Conservation (phyloP, 345 rosid species). For the Mangifera indica region DNA sequence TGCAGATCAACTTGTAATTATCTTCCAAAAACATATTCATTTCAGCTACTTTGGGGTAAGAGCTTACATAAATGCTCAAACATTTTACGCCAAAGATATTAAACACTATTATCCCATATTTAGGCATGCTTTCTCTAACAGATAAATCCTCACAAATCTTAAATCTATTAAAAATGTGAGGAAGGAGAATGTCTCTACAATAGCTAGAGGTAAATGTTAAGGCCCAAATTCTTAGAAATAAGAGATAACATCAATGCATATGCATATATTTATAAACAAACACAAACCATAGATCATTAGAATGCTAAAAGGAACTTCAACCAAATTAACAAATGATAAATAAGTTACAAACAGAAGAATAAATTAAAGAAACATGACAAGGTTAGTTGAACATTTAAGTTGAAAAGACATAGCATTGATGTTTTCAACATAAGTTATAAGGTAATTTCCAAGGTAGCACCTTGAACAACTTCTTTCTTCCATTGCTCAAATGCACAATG, state of each 20-base stretch:
- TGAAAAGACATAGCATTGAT: background rate
- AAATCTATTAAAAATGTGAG: too few relatives aligned
- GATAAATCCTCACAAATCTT: background rate
- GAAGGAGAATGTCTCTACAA: background rate
- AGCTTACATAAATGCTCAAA: background rate
- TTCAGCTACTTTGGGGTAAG: too few relatives aligned
- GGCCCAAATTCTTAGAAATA: background rate
- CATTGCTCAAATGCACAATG: slow-evolving; percentile 79
- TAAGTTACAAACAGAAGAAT: background rate
- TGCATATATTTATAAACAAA: too few relatives aligned
- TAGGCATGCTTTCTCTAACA: background rate
- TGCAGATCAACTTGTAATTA: background rate
- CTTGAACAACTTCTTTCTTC: slow-evolving; percentile 61
- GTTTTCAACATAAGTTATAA: slow-evolving; percentile 19
- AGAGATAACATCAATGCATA: background rate
- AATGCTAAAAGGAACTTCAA: background rate
- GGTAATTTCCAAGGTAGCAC: slow-evolving; percentile 44
- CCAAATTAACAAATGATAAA: background rate
- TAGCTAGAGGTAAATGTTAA: background rate
- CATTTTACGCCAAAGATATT: background rate
- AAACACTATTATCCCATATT: too few relatives aligned
- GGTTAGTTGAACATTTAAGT: background rate
- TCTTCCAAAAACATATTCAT: background rate
- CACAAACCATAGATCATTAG: background rate
- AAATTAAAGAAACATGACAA: background rate